These are phyloP conservation scores for Eucalyptus curtisii DNA, from an alignment of 345 rosid genomes.

Conservation along the genomic window DNA sequence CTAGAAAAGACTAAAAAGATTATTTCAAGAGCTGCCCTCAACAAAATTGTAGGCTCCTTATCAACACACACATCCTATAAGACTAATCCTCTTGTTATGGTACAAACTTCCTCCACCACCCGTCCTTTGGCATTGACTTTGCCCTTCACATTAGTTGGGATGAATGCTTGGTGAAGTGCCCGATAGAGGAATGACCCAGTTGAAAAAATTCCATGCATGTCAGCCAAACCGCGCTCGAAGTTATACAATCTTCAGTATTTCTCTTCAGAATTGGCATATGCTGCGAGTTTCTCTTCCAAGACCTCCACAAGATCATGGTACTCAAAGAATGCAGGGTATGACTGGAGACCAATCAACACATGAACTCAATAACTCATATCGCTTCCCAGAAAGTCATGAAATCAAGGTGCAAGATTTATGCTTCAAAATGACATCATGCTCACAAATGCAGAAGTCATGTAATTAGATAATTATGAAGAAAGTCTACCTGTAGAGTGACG, in stretches of 20 bases:
- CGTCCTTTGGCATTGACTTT: background rate
- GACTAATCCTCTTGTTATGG: background rate
- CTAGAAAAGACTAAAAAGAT: background rate
- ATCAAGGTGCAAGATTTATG: background rate
- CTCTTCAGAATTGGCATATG: constrained; percentile 10
- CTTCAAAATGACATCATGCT: background rate
- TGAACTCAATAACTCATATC: background rate
- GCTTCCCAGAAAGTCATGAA: background rate
- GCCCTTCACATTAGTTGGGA: background rate
- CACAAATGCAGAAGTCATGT: background rate
- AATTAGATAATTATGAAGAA: background rate
- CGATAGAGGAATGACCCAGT: background rate
- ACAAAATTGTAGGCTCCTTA: background rate
- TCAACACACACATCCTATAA: background rate
- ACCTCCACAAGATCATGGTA: constrained; percentile 61
- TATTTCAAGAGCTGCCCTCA: background rate
- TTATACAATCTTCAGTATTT: background rate
- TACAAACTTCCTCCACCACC: background rate
- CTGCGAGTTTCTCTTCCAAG: constrained; percentile 51
- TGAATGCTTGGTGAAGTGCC: background rate
- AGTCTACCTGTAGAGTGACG: constrained; percentile 57
- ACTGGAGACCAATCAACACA: constrained; percentile 21
- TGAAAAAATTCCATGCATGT: background rate
- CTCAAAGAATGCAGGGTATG: constrained; percentile 49
- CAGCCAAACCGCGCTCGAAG: background rate